Conservation (phyloP, 1,284 basidiomycete genomes). For the Earliella scabrosa region DNA sequence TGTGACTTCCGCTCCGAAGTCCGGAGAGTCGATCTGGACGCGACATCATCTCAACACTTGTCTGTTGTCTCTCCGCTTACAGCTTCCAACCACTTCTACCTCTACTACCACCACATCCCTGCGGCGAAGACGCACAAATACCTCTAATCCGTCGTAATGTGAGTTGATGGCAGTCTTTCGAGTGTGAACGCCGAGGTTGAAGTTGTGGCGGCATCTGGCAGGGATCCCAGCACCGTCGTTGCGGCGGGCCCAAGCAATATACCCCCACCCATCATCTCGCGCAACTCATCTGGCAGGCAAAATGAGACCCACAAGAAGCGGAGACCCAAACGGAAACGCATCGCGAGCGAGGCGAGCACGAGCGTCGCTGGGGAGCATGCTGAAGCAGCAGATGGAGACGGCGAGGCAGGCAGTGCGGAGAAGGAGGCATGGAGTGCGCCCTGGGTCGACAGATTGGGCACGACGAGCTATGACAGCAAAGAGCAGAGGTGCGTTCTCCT, state of each 20-base stretch:
- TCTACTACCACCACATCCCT: neutral
- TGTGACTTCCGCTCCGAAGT: neutral
- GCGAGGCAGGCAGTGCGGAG: neutral
- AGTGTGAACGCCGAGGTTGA: neutral
- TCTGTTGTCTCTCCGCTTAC: neutral
- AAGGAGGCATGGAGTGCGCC: slow-evolving; percentile 25
- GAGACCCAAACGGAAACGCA: slow-evolving; percentile 19
- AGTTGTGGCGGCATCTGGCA: neutral
- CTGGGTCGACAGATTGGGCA: slow-evolving; percentile 31
- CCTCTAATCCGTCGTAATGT: neutral
- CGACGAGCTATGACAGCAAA: slow-evolving; percentile 33
- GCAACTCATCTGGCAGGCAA: neutral
- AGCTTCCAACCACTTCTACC: neutral
- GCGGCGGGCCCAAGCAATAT: slow-evolving; percentile 20
- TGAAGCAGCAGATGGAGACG: neutral
- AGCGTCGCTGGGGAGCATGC: slow-evolving; percentile 5
- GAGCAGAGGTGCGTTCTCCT: slow-evolving; percentile 37
- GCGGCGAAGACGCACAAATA: neutral
- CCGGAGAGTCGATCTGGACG: neutral
- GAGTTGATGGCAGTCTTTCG: no score
- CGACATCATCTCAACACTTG: neutral
- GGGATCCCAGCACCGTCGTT: slow-evolving; percentile 10
- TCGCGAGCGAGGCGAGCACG: slow-evolving; percentile 12
- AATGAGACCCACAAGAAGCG: slow-evolving; percentile 3
- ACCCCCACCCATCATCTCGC: slow-evolving; percentile 5